Base-by-base conservation (phyloP, 139 green algal genomes). In the Ulvella scutata region DNA sequence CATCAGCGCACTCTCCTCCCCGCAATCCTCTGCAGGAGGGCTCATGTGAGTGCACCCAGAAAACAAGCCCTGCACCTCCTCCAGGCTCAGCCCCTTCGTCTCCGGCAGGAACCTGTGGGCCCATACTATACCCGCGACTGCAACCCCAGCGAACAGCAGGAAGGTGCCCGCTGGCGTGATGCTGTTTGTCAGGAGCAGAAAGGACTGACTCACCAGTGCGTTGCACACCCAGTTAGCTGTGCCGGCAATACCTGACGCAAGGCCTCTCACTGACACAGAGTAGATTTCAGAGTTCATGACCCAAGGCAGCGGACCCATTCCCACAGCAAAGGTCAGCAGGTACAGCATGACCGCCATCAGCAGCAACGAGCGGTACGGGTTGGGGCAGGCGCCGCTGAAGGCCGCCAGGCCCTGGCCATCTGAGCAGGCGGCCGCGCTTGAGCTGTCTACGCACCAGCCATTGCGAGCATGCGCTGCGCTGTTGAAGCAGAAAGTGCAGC, bases 261-360 rank as follows among this genome's bases (percentile, higher is more conserved):
- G n/a, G 4, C 76, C 76, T 74, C 76, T 17, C 20, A 85, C 78
- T 61, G 81, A 43, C 26, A 82, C 33, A 10, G 88, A 87, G 59
- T 89, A 93, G 62, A 93, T 91, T 40, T 93, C 87, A 2, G 85
- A 74, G 43, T 91, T 90, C 13, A 94, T 79, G 1, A 87, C 85
- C 88, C 88, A 94, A 4, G 88, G 88, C 35, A 93, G 82, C 0
- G 88, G 88, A 0, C 87, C 82, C 78, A 93, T 77, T 44, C 88
- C 88, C 2, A 87, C 85, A 7, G 83, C 81, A 82, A 94, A 94
- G 0, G 81, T 80, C 34, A 80, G 73, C 36, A 93, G 77, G 74
- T 93, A 93, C 23, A 82, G 31, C 61, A 87, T 61, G 39, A 92
- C 75, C 17, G 77, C 75, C 2, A n/a, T 60, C 0, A 92, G 62